phyloP scores from a whole-genome alignment of 1,284 basidiomycete species.

The Cystobasidium pallidum region DNA sequence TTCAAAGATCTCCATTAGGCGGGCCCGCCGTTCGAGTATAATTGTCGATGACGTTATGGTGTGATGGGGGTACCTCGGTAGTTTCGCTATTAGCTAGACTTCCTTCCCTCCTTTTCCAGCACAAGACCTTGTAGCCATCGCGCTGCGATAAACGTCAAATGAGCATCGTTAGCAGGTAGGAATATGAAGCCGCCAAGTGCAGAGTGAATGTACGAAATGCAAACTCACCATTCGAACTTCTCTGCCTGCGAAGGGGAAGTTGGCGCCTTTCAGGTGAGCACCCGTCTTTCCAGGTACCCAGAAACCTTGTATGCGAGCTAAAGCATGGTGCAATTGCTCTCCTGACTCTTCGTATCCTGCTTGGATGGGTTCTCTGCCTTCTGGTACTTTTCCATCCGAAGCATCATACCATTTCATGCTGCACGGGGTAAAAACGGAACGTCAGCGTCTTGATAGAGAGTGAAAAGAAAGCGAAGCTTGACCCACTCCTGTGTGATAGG shows the following conservation, averaged over 20 bases:
- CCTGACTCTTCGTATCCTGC: constrained; percentile 43
- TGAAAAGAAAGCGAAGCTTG: too few species aligned
- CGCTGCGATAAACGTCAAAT: constrained; percentile 12
- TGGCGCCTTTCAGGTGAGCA: constrained; percentile 32
- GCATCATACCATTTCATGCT: constrained; percentile 42
- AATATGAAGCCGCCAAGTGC: neutral
- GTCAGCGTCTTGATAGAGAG: too few species aligned
- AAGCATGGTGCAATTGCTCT: constrained; percentile 36
- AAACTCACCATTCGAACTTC: constrained; percentile 38
- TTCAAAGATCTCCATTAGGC: neutral
- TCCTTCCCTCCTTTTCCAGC: constrained; percentile 19
- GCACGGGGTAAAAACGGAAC: neutral
- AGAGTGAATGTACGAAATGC: too few species aligned
- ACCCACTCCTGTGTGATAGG: constrained; percentile 39
- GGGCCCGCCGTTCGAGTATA: neutral
- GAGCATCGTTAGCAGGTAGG: neutral
- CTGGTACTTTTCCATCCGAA: constrained; percentile 9
- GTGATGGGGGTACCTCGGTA: neutral
- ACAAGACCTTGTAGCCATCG: constrained; percentile 34
- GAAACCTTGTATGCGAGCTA: constrained; percentile 30
- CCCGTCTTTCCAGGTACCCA: constrained; percentile 45
- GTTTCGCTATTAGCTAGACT: constrained; percentile 4
- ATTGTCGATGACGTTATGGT: neutral
- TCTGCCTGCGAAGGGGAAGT: constrained; percentile 32
- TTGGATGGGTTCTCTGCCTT: constrained; percentile 37